Base-by-base conservation (phyloP, 2,329 filamentous ascomycete genomes). In the Xylariaceae sp. region DNA sequence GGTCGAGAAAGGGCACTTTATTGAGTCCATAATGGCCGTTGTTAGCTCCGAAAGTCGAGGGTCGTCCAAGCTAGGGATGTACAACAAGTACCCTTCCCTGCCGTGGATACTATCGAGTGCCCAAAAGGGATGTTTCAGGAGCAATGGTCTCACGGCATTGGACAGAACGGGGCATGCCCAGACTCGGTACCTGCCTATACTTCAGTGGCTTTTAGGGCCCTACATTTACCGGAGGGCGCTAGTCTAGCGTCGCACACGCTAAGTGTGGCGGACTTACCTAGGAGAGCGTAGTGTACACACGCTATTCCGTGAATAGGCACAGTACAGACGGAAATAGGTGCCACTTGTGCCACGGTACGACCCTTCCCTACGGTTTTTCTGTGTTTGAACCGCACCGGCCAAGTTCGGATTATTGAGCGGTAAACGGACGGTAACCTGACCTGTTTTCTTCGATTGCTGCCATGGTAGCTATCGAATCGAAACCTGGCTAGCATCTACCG, bases 141-240 rank as follows among this genome's bases (percentile, higher is more conserved):
- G 7, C 23, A 49, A 61, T 63, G n/a, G 56, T 53, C 58, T 58
- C 49, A 23, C 58, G 18, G 55, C 55, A 64, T 64, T 64, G 63
- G 63, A 57, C 59, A 53, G 45, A 10, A 49, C 4, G 18, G 35
- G 35, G 7, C 51, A 30, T 51, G 58, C 58, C 63, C 51, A 61
- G 58, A 56, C 56, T 34, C 13, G 39, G 54, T 64, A 64, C 58
- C 48, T 64, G 30, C 13, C 44, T 61, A 18, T 63, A 64, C 66
- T 57, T 67, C 4, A 10, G 18, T 37, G 11, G 39, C 39, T 42
- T 42, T 42, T 42, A 42, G 37, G 37, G 37, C 37, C 37, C 23
- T 39, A 4, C 23, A 39, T 49, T 48, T 54, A 15, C 23, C 37
- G 18, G 35, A 23, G 35, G 45, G 11, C 34, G 45, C 34, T 52